phyloP scores from a whole-genome alignment of 257 asterid species.

The Paraleonurus japonicus region DNA sequence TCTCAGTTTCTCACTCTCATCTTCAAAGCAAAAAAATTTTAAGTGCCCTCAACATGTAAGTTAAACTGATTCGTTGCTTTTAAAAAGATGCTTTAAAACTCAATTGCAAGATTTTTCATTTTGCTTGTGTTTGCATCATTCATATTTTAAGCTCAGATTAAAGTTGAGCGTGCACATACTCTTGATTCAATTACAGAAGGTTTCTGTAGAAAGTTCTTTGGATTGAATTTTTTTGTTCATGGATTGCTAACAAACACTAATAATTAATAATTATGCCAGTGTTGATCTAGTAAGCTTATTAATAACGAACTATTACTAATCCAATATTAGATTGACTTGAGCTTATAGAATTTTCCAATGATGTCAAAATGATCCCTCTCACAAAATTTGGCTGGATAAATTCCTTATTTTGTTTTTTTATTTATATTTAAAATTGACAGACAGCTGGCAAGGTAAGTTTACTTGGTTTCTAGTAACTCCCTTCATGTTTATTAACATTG shows the following conservation, averaged over 20 bases:
- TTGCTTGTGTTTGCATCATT: neutral
- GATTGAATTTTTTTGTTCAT: neutral
- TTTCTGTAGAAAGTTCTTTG: slow-evolving; percentile 8
- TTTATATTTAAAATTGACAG: neutral
- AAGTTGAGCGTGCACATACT: neutral
- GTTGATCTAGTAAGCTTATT: neutral
- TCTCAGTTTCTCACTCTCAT: slow-evolving; percentile 48
- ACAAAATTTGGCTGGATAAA: neutral
- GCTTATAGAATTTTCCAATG: neutral
- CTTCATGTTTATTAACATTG: slow-evolving; percentile 14
- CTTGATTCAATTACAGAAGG: slow-evolving; percentile 10
- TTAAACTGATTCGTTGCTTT: slow-evolving; percentile 6
- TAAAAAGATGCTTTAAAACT: neutral
- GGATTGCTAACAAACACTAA: neutral
- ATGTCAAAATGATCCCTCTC: neutral
- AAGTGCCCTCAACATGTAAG: slow-evolving; percentile 97
- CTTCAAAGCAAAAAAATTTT: slow-evolving; percentile 58
- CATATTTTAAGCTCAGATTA: slow-evolving; percentile 3
- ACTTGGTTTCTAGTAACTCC: slow-evolving; percentile 10
- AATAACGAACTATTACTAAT: neutral
- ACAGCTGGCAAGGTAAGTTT: neutral
- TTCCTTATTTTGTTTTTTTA: neutral
- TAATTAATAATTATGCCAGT: neutral
- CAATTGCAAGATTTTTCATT: neutral
- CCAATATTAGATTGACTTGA: slow-evolving; percentile 1